A percentile compares a stretch with the other conserved stretches of the same genome.
Evolutionary conservation across 305 asterid genomes (phyloP).

Genomic region (Solanum hybrid): DNA sequence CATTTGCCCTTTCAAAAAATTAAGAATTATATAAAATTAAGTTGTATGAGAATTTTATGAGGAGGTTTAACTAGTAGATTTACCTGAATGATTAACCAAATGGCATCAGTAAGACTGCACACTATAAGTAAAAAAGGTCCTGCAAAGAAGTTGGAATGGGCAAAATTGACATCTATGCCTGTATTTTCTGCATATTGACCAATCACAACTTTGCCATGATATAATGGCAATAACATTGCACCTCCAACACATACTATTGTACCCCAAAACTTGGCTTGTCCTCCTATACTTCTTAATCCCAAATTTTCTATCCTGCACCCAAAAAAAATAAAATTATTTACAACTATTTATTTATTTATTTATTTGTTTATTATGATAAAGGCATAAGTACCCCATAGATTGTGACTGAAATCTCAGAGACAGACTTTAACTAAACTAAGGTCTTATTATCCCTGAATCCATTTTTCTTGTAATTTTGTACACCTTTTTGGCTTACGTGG

Average conservation of each 20-base stretch:
- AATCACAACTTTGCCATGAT: conserved; percentile 46
- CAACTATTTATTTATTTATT: too few relatives aligned
- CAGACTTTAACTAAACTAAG: too few relatives aligned
- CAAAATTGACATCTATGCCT: conserved; percentile 15
- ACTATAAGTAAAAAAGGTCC: conserved; percentile 61
- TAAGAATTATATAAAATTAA: too few relatives aligned
- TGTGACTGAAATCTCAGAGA: too few relatives aligned
- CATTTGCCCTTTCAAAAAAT: too few relatives aligned
- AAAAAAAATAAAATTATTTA: background rate
- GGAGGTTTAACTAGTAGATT: too few relatives aligned
- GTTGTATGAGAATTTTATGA: too few relatives aligned
- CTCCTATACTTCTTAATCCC: conserved; percentile 48
- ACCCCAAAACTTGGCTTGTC: conserved; percentile 47
- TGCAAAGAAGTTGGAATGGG: conserved; percentile 28
- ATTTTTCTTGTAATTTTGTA: too few relatives aligned
- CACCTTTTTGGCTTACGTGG: too few relatives aligned
- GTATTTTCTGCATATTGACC: conserved; percentile 44
- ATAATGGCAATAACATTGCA: conserved; percentile 58
- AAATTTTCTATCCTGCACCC: conserved; percentile 38
- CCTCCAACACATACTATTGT: conserved; percentile 69
- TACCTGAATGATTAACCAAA: conserved; percentile 72
- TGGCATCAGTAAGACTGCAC: conserved; percentile 66
- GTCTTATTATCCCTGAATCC: too few relatives aligned
- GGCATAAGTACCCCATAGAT: too few relatives aligned
- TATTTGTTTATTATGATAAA: too few relatives aligned